Percentiles rank a stretch among this genome's conserved stretches.
phyloP scores from a whole-genome alignment of 108 stramenopile genomes.

The Cyclotella baltica region DNA sequence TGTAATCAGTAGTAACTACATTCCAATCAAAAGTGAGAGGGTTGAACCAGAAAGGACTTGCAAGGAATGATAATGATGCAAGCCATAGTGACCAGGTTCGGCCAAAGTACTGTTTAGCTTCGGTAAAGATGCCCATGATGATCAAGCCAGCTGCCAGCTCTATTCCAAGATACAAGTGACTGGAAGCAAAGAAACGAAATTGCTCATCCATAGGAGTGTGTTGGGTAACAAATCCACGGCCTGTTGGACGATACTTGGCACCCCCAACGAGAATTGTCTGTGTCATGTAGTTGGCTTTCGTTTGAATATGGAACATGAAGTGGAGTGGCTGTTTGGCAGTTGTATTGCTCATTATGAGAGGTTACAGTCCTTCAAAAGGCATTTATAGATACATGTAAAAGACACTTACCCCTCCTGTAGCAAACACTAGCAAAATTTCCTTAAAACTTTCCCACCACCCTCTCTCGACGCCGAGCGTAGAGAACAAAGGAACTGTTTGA shows the following conservation, averaged over 20 bases:
- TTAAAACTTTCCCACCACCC: constrained; percentile 89
- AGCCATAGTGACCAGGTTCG: constrained; percentile 98
- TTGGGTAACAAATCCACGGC: constrained; percentile 98
- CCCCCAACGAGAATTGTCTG: constrained; percentile 99
- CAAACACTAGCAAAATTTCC: constrained; percentile 92
- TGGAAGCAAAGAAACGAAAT: constrained; percentile 96
- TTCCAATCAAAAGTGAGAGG: constrained; percentile 98
- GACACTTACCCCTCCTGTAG: constrained; percentile 82
- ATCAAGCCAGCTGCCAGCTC: constrained; percentile 93
- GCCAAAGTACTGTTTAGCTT: constrained; percentile 94
- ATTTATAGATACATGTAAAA: neutral
- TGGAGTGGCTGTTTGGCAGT: constrained; percentile 74
- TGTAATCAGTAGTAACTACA: constrained; percentile 85
- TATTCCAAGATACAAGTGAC: constrained; percentile 97
- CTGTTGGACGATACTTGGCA: constrained; percentile 96
- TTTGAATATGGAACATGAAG: constrained; percentile 99
- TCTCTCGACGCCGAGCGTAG: constrained; percentile 95
- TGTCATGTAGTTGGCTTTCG: constrained; percentile 96
- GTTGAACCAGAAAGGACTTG: constrained; percentile 99
- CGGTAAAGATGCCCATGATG: constrained; percentile 88
- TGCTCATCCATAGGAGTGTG: constrained; percentile 96
- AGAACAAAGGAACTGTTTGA: constrained; percentile 97
- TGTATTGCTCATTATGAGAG: neutral
- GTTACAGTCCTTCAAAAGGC: neutral
- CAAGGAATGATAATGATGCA: constrained; percentile 93